Evolutionary conservation across 2,329 filamentous ascomycete genomes (phyloP), one percentile per base, ranked within the genome.

Genomic region (Tolypocladium capitatum): DNA sequence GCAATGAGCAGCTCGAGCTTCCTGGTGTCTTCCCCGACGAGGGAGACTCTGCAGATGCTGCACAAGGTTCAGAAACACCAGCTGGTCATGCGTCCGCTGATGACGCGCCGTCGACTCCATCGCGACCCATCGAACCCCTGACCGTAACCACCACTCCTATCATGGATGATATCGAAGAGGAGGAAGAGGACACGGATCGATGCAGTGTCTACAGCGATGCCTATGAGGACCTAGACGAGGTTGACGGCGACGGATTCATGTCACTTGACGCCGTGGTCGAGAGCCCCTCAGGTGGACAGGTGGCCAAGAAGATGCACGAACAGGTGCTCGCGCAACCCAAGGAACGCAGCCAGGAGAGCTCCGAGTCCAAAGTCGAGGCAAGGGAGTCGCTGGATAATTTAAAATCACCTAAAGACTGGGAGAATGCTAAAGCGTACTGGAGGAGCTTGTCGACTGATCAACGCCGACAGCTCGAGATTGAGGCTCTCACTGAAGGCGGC

Each of bases 201-300:
- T 69, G 67, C 45, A 82, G 76, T 51, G 73, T 86, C 24, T 90
- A 86, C 59, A 87, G 82, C 53, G 86, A 90, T 63, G 85, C 85
- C 1, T 83, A 83, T 47, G 86, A 90, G 63, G 83, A 88, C 51
- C 67, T 84, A 0, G 78, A 77, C 0, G 81, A 86, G 14, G 58
- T 72, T 4, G 81, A 84, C 35, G 75, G 74, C 2, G 76, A 77
- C 43, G 84, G 82, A 0, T 90, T 87, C 56, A 71, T 80, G 57
- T 89, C 84, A 5, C 70, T 90, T 8, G 75, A 89, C 61, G 85
- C 85, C 11, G 76, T 89, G 9, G 73, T 87, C 1, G 76, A 81
- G 20, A 79, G 73, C 43, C 79, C 83, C 11, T 47, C 56, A n/a
- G 46, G 55, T 3, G 53, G 53, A 16, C 60, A 57, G 42, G 43